Evolutionary conservation across 805 yeast genomes (phyloP), one percentile per base, ranked within the genome.

Genomic region (Candida broadrunensis): DNA sequence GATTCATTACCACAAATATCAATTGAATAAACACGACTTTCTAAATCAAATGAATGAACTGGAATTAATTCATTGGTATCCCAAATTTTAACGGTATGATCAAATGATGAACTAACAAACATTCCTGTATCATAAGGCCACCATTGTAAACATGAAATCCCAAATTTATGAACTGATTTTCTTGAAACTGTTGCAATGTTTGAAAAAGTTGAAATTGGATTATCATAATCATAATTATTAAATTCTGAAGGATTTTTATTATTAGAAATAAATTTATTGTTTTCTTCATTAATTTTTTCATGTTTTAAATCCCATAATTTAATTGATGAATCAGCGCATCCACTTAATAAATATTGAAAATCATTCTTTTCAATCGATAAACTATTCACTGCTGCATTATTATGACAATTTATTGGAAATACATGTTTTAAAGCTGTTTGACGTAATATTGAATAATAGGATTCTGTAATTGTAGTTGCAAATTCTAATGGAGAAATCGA

Each of bases 111-210:
- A 2, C 88, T 76, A 15, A 88, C 72, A 64, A 88, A 89, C 81
- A 90, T 73, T 1, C 96, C 97, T 25, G 82, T 79, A 60, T 90
- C 97, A 34, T 67, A 66, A 0, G 93, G 89, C 91, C 96, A 91
- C 97, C 97, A 90, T 51, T 74, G 70, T 1, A 87, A 67, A 13
- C 77, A 63, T 0, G 95, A 85, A 0, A 90, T 71, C 0, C 96
- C 96, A 56, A 72, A 88, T 15, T 65, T 58, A 55, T 90, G 97
- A 13, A 59, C 70, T 5, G 69, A 37, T 37, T 59, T 63, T 17
- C 69, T 51, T 0, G 73, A 73, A 3, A 70, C 48, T 4, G 69
- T 54, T 4, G 68, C 73, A 4, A 69, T 25, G 14, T 47, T 45
- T 4, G 45, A 15, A 25, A 44, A 62, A 8, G 65, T 45, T 4